Evolutionary conservation across 1,284 basidiomycete species (phyloP).

Genomic region (Sanghuangporus baumii): DNA sequence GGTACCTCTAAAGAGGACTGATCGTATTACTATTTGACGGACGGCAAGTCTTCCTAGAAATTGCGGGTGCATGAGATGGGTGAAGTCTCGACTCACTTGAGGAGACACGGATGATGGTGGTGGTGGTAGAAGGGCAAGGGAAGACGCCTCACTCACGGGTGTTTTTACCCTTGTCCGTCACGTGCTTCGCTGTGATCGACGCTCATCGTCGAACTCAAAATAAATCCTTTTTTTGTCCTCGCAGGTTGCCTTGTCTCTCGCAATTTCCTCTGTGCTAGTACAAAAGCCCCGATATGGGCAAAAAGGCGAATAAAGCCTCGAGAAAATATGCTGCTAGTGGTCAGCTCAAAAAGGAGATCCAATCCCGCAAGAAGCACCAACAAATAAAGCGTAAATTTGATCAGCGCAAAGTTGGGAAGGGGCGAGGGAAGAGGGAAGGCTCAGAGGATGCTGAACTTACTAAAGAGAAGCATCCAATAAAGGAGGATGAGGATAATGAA

Average conservation of each 20-base stretch:
- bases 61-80: too few species aligned
- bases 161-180: background rate
- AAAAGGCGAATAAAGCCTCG: slow-evolving; percentile 66
- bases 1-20: too few species aligned
- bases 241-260: background rate
- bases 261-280: background rate
- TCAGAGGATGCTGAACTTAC: slow-evolving; percentile 29
- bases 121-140: too few species aligned
- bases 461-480: slow-evolving; percentile 32
- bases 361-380: slow-evolving; percentile 72
- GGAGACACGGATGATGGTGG: too few species aligned
- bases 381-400: slow-evolving; percentile 70
- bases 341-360: slow-evolving; percentile 80
- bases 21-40: too few species aligned
- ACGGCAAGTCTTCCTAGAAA: too few species aligned
- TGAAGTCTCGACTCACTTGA: too few species aligned
- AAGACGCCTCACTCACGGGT: too few species aligned
- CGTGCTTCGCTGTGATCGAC: background rate
- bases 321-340: slow-evolving; percentile 87
- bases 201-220: background rate
- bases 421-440: slow-evolving; percentile 39
- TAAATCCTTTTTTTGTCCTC: background rate
- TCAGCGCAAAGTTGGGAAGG: slow-evolving; percentile 38
- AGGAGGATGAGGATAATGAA: slow-evolving; percentile 29
- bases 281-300: slow-evolving; percentile 42